Conservation (phyloP, 148 eudicot genomes). For the Euryodendron excelsum region DNA sequence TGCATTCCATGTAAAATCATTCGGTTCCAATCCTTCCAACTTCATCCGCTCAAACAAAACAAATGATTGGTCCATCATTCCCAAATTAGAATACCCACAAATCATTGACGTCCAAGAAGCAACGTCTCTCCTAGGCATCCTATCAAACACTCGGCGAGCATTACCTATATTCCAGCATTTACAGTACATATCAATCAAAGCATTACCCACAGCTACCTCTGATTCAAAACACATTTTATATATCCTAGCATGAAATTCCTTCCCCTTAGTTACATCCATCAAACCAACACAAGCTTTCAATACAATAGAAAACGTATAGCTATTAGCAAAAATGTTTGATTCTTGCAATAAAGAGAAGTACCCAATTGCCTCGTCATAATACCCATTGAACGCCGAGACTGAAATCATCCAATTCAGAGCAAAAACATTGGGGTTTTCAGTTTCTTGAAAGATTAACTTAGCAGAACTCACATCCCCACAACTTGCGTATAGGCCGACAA, state of each 20-base stretch:
- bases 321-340: slow-evolving; percentile 40
- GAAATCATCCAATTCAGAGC: slow-evolving; percentile 79
- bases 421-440: slow-evolving; percentile 48
- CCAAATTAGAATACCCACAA: slow-evolving; percentile 45
- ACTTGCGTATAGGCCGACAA: slow-evolving; percentile 52
- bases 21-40: slow-evolving; percentile 52
- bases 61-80: slow-evolving; percentile 37
- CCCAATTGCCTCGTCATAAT: slow-evolving; percentile 41
- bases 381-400: slow-evolving; percentile 48
- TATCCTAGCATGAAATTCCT: slow-evolving; percentile 47
- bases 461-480: slow-evolving; percentile 55
- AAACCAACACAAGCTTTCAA: slow-evolving; percentile 66
- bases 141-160: slow-evolving; percentile 57
- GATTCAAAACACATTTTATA: slow-evolving; percentile 44
- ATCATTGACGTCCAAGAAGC: slow-evolving; percentile 70
- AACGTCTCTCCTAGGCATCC: slow-evolving; percentile 46
- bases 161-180: slow-evolving; percentile 43
- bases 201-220: slow-evolving; percentile 50
- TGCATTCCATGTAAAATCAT: slow-evolving; percentile 65
- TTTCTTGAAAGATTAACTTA: slow-evolving; percentile 38
- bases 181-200: slow-evolving; percentile 59
- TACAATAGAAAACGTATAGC: slow-evolving; percentile 46
- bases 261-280: slow-evolving; percentile 56
- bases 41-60: slow-evolving; percentile 57
- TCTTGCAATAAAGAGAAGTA: slow-evolving; percentile 40